Base-by-base conservation (phyloP, 2,329 filamentous ascomycete genomes). In the Hypocrella siamensis region DNA sequence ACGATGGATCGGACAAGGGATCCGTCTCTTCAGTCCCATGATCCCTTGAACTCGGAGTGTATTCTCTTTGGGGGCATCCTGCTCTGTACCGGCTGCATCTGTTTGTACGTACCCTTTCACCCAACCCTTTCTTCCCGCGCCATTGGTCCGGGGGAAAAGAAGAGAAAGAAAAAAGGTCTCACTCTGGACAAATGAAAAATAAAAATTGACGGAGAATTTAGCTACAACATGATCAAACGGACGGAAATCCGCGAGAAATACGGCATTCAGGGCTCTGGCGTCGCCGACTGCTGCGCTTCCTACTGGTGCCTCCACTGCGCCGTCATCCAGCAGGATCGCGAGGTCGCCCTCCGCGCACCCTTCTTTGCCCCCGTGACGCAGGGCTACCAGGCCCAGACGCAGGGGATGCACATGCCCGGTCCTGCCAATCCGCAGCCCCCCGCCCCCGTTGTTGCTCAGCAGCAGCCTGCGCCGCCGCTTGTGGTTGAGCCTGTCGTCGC, bases 271-370 rank as follows among this genome's bases (percentile, higher is more conserved):
- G 68, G 69, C 22, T 56, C 51, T 30, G 56, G 54, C 24, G 47
- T 46, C 35, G 48, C 48, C 21, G 70, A 75, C 45, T 75, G 59
- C 51, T 63, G 61, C 41, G 46, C 52, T n/a, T 51, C 60, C 11
- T 70, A 54, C 47, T 74, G 61, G 53, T 75, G 70, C 46, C 46
- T 55, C 22, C 72, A 67, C 57, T 75, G 70, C 43, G 56, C 58
- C 5, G 48, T 72, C 35, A 57, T 72, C 39, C 70, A 75, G 53
- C 60, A 72, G 34, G 67, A 73, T 35, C 68, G 70, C 40, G 70
- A 75, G 43, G 58, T 63, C 39, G 43, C 45, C 40, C 33, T 38
- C 19, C 42, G 42, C 34, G 46, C 42, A 27, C 45, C 37, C 3
- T 38, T 44, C 8, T 40, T 39, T 14, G 43, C 41, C 3, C 46